Base-by-base conservation (phyloP, 345 rosid species). In the Gossypium rotundifolium region DNA sequence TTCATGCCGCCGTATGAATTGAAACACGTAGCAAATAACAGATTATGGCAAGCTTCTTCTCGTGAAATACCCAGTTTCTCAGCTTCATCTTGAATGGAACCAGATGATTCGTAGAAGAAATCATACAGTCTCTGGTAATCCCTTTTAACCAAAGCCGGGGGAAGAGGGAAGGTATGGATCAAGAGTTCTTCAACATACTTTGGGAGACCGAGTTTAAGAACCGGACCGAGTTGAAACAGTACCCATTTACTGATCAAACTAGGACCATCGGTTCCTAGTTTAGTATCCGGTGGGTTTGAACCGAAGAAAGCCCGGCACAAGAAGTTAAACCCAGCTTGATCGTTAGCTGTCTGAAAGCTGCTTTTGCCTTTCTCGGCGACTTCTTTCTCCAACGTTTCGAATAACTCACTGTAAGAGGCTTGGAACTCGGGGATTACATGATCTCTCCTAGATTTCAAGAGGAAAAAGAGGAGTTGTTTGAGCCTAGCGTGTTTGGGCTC, bases 1-100 rank as follows among this genome's bases (percentile, higher is more conserved):
- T 79, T 92, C 86, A 94, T 85, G 25, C 98, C 98, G 5, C 97
- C 97, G 77, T 85, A 92, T 12, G 97, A 83, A 76, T 94, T 94
- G 64, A 94, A 94, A 78, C 98, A 92, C 33, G 96, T 89, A 74
- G 97, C 82, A 82, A 94, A 94, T 42, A 92, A 51, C 18, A 94
- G 77, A 72, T 94, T 94, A 76, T 94, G 97, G 76, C 89, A 81
- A 0, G 97, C 97, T 78, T 94, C 98, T n/a, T 90, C 98, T 7
- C 90, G 75, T 5, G 97, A 89, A 68, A 94, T 75, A 5, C 93
- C 95, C 65, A 87, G 17, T 16, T 73, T 78, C 79, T 89, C 93
- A 7, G 97, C 98, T 62, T 92, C 94, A n/a, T 78, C 88, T 40
- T 88, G 93, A 22, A 92, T 53, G 8, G 73, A 75, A 8, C 90